These are phyloP conservation scores for Cyclotella baltica DNA, from an alignment of 108 stramenopile species.

Conservation along the genomic window DNA sequence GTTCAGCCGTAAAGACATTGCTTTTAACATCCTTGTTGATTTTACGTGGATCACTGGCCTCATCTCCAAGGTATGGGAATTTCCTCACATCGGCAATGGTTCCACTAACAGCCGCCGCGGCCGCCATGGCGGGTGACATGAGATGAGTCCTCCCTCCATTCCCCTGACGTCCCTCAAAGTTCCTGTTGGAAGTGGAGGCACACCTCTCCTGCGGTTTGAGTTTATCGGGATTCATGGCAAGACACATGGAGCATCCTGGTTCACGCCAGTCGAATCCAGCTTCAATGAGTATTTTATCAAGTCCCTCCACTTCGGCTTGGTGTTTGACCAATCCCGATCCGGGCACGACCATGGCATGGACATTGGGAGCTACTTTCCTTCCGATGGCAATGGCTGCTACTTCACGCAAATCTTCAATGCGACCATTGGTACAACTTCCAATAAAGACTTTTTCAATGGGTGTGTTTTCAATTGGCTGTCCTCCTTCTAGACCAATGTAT, in stretches of 20 bases:
- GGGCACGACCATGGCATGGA: conserved; percentile 95
- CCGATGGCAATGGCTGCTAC: conserved; percentile 92
- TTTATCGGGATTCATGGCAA: conserved; percentile 96
- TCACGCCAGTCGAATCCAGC: conserved; percentile 96
- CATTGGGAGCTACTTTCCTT: conserved; percentile 82
- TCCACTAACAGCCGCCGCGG: conserved; percentile 88
- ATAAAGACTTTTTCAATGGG: conserved; percentile 93
- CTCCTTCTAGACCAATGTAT: conserved; percentile 92
- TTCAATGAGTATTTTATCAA: conserved; percentile 89
- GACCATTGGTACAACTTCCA: conserved; percentile 95
- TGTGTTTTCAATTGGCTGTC: conserved; percentile 80
- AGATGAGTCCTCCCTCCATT: conserved; percentile 93
- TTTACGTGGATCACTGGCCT: conserved; percentile 67
- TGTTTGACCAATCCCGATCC: conserved; percentile 94
- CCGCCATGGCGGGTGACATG: conserved; percentile 94
- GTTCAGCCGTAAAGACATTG: conserved; percentile 77
- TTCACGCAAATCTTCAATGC: conserved; percentile 94
- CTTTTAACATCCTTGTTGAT: conserved; percentile 39
- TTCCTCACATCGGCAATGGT: conserved; percentile 88
- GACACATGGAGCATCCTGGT: conserved; percentile 96
- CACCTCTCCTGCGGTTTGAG: conserved; percentile 93
- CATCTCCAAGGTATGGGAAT: conserved; percentile 82
- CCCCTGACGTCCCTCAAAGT: conserved; percentile 97
- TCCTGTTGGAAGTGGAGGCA: conserved; percentile 95
- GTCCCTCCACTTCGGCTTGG: conserved; percentile 92